Evolutionary conservation across 2,329 filamentous ascomycete species (phyloP).

Genomic region (Trichoderma sp.): DNA sequence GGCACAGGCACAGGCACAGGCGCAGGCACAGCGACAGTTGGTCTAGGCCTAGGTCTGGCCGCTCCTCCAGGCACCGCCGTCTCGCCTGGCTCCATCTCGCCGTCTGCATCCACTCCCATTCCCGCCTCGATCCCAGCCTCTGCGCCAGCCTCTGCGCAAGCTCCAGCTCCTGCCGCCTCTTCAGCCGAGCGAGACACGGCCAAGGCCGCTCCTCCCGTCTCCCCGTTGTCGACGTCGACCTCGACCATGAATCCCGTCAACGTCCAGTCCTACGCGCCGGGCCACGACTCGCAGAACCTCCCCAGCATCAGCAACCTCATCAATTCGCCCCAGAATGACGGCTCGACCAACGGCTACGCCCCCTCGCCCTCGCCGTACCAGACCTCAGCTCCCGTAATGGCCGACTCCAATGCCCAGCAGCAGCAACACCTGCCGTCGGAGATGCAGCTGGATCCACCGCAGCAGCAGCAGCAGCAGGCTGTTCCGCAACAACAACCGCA

Average conservation of each 20-base stretch:
- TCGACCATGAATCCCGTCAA: constrained; percentile 35
- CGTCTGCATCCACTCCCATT: constrained; percentile 28
- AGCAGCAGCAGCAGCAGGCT: constrained; percentile 30
- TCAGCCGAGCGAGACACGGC: constrained; percentile 13
- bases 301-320: constrained; percentile 84
- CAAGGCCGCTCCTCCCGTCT: constrained; percentile 7
- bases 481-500: constrained; percentile 15
- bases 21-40: background rate
- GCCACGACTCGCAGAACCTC: constrained; percentile 64
- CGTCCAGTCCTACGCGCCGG: constrained; percentile 33
- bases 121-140: constrained; percentile 29
- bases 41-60: background rate
- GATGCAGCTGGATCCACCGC: constrained; percentile 20
- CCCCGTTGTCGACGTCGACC: background rate
- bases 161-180: constrained; percentile 4
- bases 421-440: constrained; percentile 35
- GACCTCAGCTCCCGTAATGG: constrained; percentile 28
- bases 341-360: constrained; percentile 35
- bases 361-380: constrained; percentile 24
- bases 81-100: constrained; percentile 26
- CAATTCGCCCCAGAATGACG: constrained; percentile 55
- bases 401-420: constrained; percentile 17
- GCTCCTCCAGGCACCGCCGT: constrained; percentile 25
- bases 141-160: constrained; percentile 26
- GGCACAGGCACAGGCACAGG: no score